phyloP scores from a whole-genome alignment of 2,329 filamentous ascomycete genomes.

The Salinomyces thailandicus region DNA sequence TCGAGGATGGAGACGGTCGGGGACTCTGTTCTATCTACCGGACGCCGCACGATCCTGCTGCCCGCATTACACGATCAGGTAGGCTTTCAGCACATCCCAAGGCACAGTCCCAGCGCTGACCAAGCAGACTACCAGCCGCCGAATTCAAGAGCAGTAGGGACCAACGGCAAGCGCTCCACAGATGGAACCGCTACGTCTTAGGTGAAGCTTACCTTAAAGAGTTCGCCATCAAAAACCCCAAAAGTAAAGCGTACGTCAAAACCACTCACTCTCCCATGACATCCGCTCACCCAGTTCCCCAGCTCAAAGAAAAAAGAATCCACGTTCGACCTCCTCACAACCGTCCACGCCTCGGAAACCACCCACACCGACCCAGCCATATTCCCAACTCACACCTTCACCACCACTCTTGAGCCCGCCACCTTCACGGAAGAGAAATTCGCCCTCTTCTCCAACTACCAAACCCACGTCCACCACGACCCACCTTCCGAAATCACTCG shows the following conservation, averaged over 20 bases:
- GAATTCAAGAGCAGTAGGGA: slow-evolving; percentile 57
- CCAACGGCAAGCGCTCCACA: slow-evolving; percentile 65
- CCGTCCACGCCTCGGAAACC: slow-evolving; percentile 60
- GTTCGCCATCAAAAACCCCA: slow-evolving; percentile 53
- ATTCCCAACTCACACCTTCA: slow-evolving; percentile 55
- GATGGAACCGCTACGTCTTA: slow-evolving; percentile 61
- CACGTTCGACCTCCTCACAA: slow-evolving; percentile 56
- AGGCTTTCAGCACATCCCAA: slow-evolving; percentile 5
- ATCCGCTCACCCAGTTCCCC: not conserved
- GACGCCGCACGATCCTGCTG: slow-evolving; percentile 76
- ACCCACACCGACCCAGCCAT: slow-evolving; percentile 36
- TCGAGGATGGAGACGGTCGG: slow-evolving; percentile 61
- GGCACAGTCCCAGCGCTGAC: slow-evolving; percentile 2
- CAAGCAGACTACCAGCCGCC: slow-evolving; percentile 49
- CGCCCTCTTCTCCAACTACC: slow-evolving; percentile 62
- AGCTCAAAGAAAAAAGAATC: slow-evolving; percentile 52
- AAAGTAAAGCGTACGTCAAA: slow-evolving; percentile 50
- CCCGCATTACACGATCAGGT: slow-evolving; percentile 74
- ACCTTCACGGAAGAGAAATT: slow-evolving; percentile 68
- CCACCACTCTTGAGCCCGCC: slow-evolving; percentile 60
- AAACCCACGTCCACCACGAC: slow-evolving; percentile 62
- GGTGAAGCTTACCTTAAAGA: slow-evolving; percentile 59
- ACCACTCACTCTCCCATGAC: not conserved
- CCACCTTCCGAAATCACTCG: slow-evolving; percentile 47
- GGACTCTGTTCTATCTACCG: slow-evolving; percentile 62